Conservation (phyloP, 2,329 filamentous ascomycete species). For the Apiospora hydei region DNA sequence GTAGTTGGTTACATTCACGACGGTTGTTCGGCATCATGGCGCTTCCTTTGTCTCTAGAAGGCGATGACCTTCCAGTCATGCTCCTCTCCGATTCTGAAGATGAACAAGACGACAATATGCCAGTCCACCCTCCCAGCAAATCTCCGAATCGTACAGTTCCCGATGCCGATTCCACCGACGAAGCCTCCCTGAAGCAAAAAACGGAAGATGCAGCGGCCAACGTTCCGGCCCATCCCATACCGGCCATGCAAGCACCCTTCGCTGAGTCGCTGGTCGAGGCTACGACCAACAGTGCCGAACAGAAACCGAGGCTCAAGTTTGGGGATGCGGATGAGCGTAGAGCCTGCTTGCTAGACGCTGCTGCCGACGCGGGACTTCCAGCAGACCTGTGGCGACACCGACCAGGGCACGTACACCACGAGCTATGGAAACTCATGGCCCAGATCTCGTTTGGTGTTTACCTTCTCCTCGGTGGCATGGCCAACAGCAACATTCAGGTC, state of each 20-base stretch:
- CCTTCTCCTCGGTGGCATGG: conserved; percentile 81
- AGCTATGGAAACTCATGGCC: conserved; percentile 86
- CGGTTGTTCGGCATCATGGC: conserved; percentile 3
- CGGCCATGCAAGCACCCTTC: conserved; percentile 81
- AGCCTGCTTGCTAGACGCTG: conserved; percentile 71
- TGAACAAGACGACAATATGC: conserved; percentile 24
- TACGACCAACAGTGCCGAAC: conserved; percentile 53
- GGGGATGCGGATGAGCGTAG: conserved; percentile 68
- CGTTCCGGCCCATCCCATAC: conserved; percentile 70
- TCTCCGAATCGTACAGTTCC: conserved; percentile 32
- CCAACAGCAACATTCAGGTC: conserved; percentile 88
- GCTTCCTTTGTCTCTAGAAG: conserved; percentile 28
- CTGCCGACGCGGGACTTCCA: conserved; percentile 73
- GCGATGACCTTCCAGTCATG: conserved; percentile 28
- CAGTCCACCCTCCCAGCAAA: conserved; percentile 1
- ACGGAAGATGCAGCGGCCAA: conserved; percentile 41
- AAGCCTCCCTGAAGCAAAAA: conserved; percentile 38
- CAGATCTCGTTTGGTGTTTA: conserved; percentile 96
- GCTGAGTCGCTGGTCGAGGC: conserved; percentile 82
- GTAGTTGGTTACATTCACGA: conserved; percentile 4
- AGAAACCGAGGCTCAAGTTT: conserved; percentile 61
- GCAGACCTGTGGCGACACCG: conserved; percentile 79
- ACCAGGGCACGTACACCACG: conserved; percentile 80
- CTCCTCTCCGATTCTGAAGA: conserved; percentile 30
- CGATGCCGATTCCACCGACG: conserved; percentile 30